A percentile compares a stretch with the other conserved stretches of the same genome.
Evolutionary conservation across 108 stramenopile genomes (phyloP).

Genomic region (Nitzschia sp.): DNA sequence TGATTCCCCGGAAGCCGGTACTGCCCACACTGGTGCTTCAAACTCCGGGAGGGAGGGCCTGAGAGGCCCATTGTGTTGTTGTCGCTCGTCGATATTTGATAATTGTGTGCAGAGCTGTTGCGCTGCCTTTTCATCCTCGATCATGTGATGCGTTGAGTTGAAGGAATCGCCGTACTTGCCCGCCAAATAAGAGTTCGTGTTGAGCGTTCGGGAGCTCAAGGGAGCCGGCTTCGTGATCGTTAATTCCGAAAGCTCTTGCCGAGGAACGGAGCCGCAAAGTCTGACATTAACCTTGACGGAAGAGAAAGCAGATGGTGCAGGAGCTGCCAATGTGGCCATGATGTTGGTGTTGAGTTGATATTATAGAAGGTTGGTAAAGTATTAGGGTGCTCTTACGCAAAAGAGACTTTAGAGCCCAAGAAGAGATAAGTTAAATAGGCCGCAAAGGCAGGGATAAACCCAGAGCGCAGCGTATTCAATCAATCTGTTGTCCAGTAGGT

Average conservation of each 20-base stretch:
- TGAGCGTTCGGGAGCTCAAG: constrained; percentile 1
- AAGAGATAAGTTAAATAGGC: constrained; percentile 12
- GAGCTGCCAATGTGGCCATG: constrained; percentile 19
- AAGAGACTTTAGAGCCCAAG: constrained; percentile 6
- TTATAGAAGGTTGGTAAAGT: background rate
- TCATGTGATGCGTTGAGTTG: background rate
- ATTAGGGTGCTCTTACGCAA: no score
- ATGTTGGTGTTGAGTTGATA: background rate
- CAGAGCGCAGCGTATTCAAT: constrained; percentile 24
- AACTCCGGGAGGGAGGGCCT: constrained; percentile 20
- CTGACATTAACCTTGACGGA: constrained; percentile 43
- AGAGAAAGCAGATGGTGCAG: constrained; percentile 11
- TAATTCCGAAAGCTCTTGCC: constrained; percentile 21
- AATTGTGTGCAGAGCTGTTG: constrained; percentile 34
- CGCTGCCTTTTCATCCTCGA: constrained; percentile 16
- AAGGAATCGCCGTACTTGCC: background rate
- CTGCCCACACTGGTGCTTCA: constrained; percentile 81
- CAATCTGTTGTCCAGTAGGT: constrained; percentile 7
- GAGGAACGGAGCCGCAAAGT: constrained; percentile 55
- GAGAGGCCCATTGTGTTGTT: background rate
- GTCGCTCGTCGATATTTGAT: background rate
- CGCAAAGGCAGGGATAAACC: constrained; percentile 23
- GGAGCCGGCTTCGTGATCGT: constrained; percentile 8
- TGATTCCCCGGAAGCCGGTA: constrained; percentile 72
- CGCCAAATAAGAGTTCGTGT: constrained; percentile 8